phyloP scores from a whole-genome alignment of 805 yeast species.

The Monosporozyma solicola region DNA sequence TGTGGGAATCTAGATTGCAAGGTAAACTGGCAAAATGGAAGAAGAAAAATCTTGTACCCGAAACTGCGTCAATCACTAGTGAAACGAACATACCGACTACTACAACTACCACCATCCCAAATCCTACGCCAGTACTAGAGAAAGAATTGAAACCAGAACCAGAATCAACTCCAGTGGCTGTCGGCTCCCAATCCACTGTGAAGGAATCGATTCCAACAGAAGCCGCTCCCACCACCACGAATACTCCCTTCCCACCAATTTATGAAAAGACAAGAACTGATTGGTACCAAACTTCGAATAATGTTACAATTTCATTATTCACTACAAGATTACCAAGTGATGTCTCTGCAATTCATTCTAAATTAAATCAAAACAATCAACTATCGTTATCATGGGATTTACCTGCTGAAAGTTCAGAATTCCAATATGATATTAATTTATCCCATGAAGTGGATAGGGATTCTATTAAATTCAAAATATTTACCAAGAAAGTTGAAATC shows the following conservation, averaged over 20 bases:
- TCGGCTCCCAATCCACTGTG: neutral
- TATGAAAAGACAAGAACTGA: slow-evolving; percentile 38
- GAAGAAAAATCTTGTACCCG: neutral
- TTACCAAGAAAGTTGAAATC: slow-evolving; percentile 69
- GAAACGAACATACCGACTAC: neutral
- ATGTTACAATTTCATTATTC: slow-evolving; percentile 60
- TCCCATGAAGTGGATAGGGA: slow-evolving; percentile 41
- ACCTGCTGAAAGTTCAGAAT: slow-evolving; percentile 39
- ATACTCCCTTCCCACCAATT: neutral
- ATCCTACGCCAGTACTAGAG: neutral
- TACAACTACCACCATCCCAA: neutral
- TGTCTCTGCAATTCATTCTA: slow-evolving; percentile 31
- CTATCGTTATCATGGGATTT: slow-evolving; percentile 22
- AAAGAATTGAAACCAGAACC: neutral
- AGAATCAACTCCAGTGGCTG: neutral
- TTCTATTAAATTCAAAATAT: slow-evolving; percentile 41
- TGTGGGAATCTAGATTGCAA: slow-evolving; percentile 12
- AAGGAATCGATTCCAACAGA: neutral
- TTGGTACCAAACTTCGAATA: slow-evolving; percentile 59
- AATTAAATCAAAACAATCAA: slow-evolving; percentile 32
- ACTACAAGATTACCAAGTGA: slow-evolving; percentile 49
- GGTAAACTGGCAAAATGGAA: neutral
- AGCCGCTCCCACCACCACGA: neutral
- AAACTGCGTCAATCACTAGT: neutral
- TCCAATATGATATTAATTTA: slow-evolving; percentile 48